Conservation (phyloP, 306 rosid genomes). For the Lathyrus oleraceus region DNA sequence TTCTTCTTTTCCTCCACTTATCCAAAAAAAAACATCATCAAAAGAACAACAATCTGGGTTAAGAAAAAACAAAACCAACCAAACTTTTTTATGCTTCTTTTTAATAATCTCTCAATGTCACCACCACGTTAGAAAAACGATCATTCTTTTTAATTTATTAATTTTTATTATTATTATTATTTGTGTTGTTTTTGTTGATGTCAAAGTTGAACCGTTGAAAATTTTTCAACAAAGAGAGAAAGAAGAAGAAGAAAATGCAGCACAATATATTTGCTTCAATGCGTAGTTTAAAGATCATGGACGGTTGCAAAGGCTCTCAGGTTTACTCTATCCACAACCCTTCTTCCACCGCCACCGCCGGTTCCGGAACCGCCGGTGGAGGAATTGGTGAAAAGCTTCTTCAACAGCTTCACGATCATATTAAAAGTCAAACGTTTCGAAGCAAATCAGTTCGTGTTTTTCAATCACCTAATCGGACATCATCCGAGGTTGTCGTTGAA, state of each 20-base stretch:
- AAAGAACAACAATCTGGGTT: conserved; percentile 20
- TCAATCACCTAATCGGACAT: conserved; percentile 34
- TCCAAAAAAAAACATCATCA: neutral
- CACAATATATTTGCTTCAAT: conserved; percentile 64
- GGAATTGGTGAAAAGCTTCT: conserved; percentile 60
- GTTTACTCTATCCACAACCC: conserved; percentile 59
- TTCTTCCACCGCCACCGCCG: neutral
- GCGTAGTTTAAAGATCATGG: conserved; percentile 84
- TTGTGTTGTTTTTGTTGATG: neutral
- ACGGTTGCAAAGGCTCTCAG: conserved; percentile 80
- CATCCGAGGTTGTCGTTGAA: conserved; percentile 40
- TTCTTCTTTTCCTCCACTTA: conserved; percentile 11
- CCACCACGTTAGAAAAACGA: conserved; percentile 23
- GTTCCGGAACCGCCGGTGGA: neutral
- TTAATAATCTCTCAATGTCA: conserved; percentile 1
- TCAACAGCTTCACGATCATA: conserved; percentile 60
- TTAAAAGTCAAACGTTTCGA: conserved; percentile 44
- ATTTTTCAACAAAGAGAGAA: neutral
- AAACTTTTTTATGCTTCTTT: neutral
- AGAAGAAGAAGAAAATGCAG: conserved; percentile 57
- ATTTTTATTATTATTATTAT: neutral
- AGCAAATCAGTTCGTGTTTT: conserved; percentile 46
- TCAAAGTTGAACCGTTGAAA: neutral
- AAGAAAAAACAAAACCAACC: neutral
- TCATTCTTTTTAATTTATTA: neutral